Evolutionary conservation across 257 asterid species (phyloP).

Genomic region (Plantago major): DNA sequence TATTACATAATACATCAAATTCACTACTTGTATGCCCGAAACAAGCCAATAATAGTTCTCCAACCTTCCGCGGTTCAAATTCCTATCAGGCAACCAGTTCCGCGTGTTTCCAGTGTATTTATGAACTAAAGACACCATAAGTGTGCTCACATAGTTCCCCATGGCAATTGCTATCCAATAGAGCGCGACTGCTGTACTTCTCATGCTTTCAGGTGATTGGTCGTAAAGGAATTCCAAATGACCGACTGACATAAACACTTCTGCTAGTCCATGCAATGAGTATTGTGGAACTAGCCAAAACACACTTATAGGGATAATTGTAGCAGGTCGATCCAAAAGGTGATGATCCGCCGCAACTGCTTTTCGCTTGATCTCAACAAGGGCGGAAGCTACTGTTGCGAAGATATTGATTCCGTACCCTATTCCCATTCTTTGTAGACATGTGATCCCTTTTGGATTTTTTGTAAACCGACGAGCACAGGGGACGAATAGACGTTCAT

Average conservation of each 20-base stretch:
- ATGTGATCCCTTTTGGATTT: constrained; percentile 55
- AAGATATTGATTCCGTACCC: constrained; percentile 50
- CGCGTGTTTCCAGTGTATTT: constrained; percentile 34
- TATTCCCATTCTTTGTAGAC: constrained; percentile 74
- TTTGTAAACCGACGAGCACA: constrained; percentile 40
- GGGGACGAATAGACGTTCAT: constrained; percentile 73
- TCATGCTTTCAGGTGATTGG: constrained; percentile 86
- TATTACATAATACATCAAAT: constrained; percentile 46
- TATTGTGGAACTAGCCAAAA: constrained; percentile 80
- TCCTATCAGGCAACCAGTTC: constrained; percentile 76
- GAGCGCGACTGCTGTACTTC: constrained; percentile 68
- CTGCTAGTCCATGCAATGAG: constrained; percentile 59
- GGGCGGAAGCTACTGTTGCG: constrained; percentile 48
- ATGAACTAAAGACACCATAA: constrained; percentile 55
- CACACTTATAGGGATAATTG: constrained; percentile 58
- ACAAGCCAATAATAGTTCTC: constrained; percentile 67
- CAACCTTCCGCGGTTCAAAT: constrained; percentile 56
- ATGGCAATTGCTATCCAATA: constrained; percentile 51
- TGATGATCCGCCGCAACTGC: constrained; percentile 36
- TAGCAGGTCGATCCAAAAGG: constrained; percentile 46
- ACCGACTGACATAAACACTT: constrained; percentile 62
- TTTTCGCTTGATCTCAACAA: constrained; percentile 64
- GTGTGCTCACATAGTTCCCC: constrained; percentile 57
- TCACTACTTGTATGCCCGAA: constrained; percentile 51
- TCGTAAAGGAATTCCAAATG: constrained; percentile 73